Conservation (phyloP, 495 filamentous ascomycete species). For the Glonium stellatum region DNA sequence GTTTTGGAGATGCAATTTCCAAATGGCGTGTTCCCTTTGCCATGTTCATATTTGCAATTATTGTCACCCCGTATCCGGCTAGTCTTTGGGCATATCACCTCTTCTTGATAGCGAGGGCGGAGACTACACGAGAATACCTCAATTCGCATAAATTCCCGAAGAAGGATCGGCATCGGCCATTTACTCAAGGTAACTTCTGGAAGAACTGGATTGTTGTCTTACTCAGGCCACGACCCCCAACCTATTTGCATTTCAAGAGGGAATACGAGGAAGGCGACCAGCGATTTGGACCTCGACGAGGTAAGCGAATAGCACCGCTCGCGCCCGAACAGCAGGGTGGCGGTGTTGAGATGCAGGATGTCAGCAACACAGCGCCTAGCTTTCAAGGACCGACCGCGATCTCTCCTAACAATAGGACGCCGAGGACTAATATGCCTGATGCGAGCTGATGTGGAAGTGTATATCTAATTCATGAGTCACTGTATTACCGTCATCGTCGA, state of each 20-base stretch:
- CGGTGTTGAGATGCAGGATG: conserved; percentile 56
- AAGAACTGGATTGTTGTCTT: conserved; percentile 79
- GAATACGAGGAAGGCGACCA: conserved; percentile 76
- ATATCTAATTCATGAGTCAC: conserved; percentile 10
- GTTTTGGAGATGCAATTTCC: conserved; percentile 58
- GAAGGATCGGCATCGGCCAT: conserved; percentile 84
- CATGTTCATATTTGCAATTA: conserved; percentile 74
- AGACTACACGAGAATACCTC: conserved; percentile 93
- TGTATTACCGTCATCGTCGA: conserved; percentile 14
- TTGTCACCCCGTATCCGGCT: conserved; percentile 72
- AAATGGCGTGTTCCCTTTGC: conserved; percentile 75
- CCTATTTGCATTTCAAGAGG: conserved; percentile 81
- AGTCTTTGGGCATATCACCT: conserved; percentile 83
- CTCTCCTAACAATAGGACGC: conserved; percentile 7
- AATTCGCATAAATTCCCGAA: conserved; percentile 92
- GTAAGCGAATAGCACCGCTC: conserved; percentile 46
- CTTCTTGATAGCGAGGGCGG: conserved; percentile 80
- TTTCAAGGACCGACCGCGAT: conserved; percentile 21
- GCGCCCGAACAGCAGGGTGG: conserved; percentile 46
- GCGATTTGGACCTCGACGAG: conserved; percentile 60
- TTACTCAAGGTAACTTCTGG: conserved; percentile 67
- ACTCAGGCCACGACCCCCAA: conserved; percentile 75
- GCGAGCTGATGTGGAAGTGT: conserved; percentile 6
- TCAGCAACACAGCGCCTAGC: conserved; percentile 31
- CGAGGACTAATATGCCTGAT: conserved; percentile 4